Conservation (phyloP, 2,329 filamentous ascomycete genomes). For the Colletotrichum orbiculare region DNA sequence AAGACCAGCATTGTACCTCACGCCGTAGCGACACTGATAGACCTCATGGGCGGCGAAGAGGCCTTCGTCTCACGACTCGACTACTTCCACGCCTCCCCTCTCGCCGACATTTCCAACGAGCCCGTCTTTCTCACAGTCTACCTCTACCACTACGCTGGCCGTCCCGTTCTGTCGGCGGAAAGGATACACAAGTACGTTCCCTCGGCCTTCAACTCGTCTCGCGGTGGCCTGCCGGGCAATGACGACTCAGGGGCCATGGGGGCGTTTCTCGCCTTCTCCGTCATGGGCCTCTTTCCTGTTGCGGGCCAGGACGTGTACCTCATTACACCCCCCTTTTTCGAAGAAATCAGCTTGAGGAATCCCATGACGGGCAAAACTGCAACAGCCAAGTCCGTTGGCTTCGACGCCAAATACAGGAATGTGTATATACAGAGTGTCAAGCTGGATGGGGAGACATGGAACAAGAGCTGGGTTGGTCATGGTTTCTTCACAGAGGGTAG, state of each 20-base stretch:
- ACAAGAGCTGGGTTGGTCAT: slow-evolving; percentile 70
- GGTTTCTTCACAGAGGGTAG: slow-evolving; percentile 69
- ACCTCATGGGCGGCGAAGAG: slow-evolving; percentile 63
- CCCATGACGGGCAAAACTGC: slow-evolving; percentile 65
- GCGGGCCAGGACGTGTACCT: slow-evolving; percentile 72
- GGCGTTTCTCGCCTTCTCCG: slow-evolving; percentile 65
- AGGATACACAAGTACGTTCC: slow-evolving; percentile 71
- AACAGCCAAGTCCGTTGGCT: slow-evolving; percentile 66
- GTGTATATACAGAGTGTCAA: slow-evolving; percentile 69
- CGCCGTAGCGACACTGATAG: slow-evolving; percentile 56
- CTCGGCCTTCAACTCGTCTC: slow-evolving; percentile 66
- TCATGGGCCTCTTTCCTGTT: slow-evolving; percentile 68
- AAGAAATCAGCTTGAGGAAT: slow-evolving; percentile 62
- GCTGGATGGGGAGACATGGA: slow-evolving; percentile 64
- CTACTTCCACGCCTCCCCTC: slow-evolving; percentile 61
- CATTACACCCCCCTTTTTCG: slow-evolving; percentile 71
- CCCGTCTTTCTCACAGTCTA: slow-evolving; percentile 70
- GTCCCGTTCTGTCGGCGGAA: slow-evolving; percentile 59
- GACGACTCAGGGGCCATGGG: slow-evolving; percentile 75
- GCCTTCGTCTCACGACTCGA: slow-evolving; percentile 64
- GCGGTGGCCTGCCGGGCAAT: slow-evolving; percentile 70
- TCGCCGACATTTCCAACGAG: slow-evolving; percentile 57
- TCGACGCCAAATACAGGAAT: slow-evolving; percentile 64
- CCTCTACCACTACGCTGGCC: slow-evolving; percentile 71
- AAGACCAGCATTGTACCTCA: slow-evolving; percentile 50